These are phyloP conservation scores for Pyrenula massariospora DNA, from an alignment of 495 filamentous ascomycete genomes.

Conservation along the genomic window DNA sequence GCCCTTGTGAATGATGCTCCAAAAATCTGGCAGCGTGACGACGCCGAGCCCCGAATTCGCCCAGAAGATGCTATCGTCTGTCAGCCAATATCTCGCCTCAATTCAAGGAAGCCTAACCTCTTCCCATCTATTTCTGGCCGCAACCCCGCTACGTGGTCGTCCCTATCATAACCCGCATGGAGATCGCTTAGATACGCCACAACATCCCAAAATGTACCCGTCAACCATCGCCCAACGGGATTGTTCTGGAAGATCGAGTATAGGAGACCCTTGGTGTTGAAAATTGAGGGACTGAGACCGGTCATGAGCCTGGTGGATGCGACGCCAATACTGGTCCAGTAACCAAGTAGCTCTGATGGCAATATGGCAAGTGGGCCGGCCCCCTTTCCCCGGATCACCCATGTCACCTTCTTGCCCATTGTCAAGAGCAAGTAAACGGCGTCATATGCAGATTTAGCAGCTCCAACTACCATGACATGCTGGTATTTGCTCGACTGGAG, in stretches of 20 bases:
- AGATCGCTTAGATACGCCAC: background rate
- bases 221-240: background rate
- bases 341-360: constrained; percentile 3
- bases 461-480: constrained; percentile 16
- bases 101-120: background rate
- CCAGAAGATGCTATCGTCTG: constrained; percentile 22
- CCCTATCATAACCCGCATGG: background rate
- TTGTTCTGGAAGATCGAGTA: constrained; percentile 7
- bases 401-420: constrained; percentile 26
- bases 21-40: constrained; percentile 21
- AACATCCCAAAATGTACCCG: background rate
- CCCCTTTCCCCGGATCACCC: constrained; percentile 28
- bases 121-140: constrained; percentile 2
- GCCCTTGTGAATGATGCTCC: constrained; percentile 21
- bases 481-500: constrained; percentile 7
- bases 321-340: constrained; percentile 5
- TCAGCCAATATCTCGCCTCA: background rate
- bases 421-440: constrained; percentile 10
- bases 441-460: constrained; percentile 16
- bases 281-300: constrained; percentile 10
- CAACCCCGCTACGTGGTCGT: background rate
- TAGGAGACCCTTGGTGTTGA: constrained; percentile 7
- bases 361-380: constrained; percentile 16
- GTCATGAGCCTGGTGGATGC: constrained; percentile 5
- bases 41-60: constrained; percentile 22